Percentiles rank a stretch among this genome's conserved stretches.
phyloP scores from a whole-genome alignment of 768 basidiomycete genomes.

The Boletus rex-veris region DNA sequence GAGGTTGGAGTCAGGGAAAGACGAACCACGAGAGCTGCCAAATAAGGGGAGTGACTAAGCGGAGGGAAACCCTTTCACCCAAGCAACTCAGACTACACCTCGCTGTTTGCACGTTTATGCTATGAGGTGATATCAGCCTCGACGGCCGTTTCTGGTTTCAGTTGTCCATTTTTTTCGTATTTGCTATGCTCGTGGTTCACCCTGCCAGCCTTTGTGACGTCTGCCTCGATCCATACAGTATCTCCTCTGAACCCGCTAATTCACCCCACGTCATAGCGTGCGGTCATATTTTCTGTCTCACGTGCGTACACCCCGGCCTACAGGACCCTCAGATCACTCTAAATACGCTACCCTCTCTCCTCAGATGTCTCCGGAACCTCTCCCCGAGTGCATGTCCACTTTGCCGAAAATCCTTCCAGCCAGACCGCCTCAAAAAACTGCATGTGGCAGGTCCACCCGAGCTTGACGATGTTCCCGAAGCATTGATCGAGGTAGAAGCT shows the following conservation, averaged over 20 bases:
- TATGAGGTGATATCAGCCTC: slow-evolving; percentile 33
- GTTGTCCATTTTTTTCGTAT: slow-evolving; percentile 21
- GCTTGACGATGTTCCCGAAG: slow-evolving; percentile 33
- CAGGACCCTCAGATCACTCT: slow-evolving; percentile 11
- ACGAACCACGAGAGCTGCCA: slow-evolving; percentile 18
- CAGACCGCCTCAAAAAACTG: slow-evolving; percentile 61
- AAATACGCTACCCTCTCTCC: slow-evolving; percentile 1
- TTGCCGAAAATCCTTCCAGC: slow-evolving; percentile 58
- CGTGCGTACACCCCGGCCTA: slow-evolving; percentile 44
- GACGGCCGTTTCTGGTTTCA: slow-evolving; percentile 26
- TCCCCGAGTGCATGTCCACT: slow-evolving; percentile 57
- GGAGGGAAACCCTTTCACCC: slow-evolving; percentile 21
- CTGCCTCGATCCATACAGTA: slow-evolving; percentile 59
- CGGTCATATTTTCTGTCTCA: slow-evolving; percentile 71
- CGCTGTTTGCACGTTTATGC: slow-evolving; percentile 32
- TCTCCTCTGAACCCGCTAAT: slow-evolving; percentile 46
- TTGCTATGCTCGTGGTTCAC: slow-evolving; percentile 59
- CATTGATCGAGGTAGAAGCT: slow-evolving; percentile 41
- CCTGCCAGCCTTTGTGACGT: slow-evolving; percentile 73
- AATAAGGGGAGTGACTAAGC: slow-evolving; percentile 26
- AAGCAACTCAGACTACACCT: slow-evolving; percentile 4
- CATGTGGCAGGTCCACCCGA: slow-evolving; percentile 53
- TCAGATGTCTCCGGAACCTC: slow-evolving; percentile 54
- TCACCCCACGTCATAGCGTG: slow-evolving; percentile 71
- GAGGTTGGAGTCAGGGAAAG: background rate